These are phyloP conservation scores for Malassezia caprae DNA, from an alignment of 1,284 basidiomycete genomes.

Conservation along the genomic window DNA sequence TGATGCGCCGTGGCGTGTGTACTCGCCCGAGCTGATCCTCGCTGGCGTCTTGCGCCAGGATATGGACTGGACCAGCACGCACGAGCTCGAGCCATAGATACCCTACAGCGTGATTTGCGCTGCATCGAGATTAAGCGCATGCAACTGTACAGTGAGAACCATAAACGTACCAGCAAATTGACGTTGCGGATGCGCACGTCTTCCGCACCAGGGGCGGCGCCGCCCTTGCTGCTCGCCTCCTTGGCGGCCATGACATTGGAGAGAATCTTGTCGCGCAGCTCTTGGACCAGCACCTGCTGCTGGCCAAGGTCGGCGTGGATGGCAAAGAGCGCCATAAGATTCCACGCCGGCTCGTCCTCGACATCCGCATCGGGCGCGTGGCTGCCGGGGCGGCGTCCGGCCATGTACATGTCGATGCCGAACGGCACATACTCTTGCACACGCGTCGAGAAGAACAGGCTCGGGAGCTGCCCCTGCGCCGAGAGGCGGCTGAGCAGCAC, in stretches of 20 bases:
- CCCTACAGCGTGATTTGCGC: conserved; percentile 41
- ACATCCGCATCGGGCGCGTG: conserved; percentile 54
- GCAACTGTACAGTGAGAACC: conserved; percentile 16
- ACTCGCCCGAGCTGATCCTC: conserved; percentile 19
- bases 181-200: conserved; percentile 42
- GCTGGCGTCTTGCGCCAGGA: conserved; percentile 18
- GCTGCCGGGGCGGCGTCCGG: conserved; percentile 14
- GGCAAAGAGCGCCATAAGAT: conserved; percentile 78
- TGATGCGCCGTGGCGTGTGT: conserved; percentile 4
- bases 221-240: conserved; percentile 25
- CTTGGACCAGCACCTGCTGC: conserved; percentile 68
- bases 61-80: conserved; percentile 14
- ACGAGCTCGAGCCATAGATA: background rate
- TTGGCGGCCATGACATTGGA: conserved; percentile 70
- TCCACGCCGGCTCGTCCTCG: conserved; percentile 83
- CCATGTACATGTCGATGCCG: conserved; percentile 49
- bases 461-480: conserved; percentile 54
- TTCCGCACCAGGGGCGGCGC: background rate
- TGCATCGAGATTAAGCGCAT: conserved; percentile 45
- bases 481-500: conserved; percentile 72
- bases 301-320: conserved; percentile 78
- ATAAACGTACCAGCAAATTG: conserved; percentile 29
- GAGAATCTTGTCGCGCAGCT: conserved; percentile 80
- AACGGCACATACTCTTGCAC: conserved; percentile 55
- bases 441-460: conserved; percentile 81